These are phyloP conservation scores for Calocera viscosa DNA, from an alignment of 768 basidiomycete genomes.

Conservation along the genomic window DNA sequence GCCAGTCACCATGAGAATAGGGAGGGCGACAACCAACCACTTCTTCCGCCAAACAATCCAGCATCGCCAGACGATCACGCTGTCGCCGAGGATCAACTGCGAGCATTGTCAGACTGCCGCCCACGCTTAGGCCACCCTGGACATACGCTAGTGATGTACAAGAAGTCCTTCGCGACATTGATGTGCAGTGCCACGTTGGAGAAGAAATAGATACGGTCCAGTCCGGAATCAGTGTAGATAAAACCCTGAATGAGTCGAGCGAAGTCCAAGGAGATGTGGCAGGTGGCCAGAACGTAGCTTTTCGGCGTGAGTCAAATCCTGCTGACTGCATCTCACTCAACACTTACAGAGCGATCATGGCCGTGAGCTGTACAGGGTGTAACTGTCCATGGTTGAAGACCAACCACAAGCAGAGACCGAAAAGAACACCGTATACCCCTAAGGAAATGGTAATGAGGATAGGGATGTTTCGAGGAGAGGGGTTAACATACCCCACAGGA, in stretches of 20 bases:
- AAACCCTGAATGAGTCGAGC: slow-evolving; percentile 38
- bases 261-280: not conserved
- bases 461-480: not conserved
- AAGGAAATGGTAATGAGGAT: not conserved
- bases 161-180: slow-evolving; percentile 1
- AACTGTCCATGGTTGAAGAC: slow-evolving; percentile 3
- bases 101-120: not conserved
- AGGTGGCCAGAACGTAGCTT: not conserved
- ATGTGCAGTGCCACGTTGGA: slow-evolving; percentile 14
- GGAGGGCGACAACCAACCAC: not conserved
- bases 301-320: not conserved
- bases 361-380: not conserved
- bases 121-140: not conserved
- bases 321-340: not conserved
- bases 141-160: slow-evolving; percentile 2
- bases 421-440: not conserved
- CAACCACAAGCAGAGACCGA: not conserved
- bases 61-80: slow-evolving; percentile 3
- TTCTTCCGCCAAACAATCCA: slow-evolving; percentile 7
- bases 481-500: not conserved
- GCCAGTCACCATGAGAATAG: not conserved
- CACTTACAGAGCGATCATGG: not conserved
- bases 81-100: slow-evolving; percentile 15
- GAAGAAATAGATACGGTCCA: slow-evolving; percentile 54
- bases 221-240: slow-evolving; percentile 53